Conservation (phyloP, 306 rosid genomes). For the Mimosa bimucronata region DNA sequence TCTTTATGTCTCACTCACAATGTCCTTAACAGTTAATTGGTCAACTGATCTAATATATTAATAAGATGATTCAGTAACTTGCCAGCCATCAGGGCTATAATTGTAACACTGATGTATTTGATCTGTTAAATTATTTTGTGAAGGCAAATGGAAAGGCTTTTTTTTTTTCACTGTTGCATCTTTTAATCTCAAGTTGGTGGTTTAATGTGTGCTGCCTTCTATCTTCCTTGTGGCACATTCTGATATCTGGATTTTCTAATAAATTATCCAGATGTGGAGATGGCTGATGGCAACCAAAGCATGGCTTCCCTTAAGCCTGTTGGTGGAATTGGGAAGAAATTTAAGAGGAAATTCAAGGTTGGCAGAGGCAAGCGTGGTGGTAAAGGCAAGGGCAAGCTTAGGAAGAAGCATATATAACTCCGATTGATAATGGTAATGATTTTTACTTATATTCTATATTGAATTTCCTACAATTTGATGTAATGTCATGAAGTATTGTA, state of each 20-base stretch:
- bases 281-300: slow-evolving; percentile 56
- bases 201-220: not conserved
- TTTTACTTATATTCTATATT: slow-evolving; percentile 3
- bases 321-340: slow-evolving; percentile 79
- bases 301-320: slow-evolving; percentile 56
- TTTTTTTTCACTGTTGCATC: not conserved
- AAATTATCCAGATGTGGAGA: slow-evolving; percentile 62
- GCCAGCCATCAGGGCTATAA: not conserved
- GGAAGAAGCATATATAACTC: slow-evolving; percentile 60
- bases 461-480: not conserved
- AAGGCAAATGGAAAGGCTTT: not conserved
- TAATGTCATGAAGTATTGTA: not conserved
- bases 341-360: slow-evolving; percentile 69
- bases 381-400: slow-evolving; percentile 49
- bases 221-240: not conserved
- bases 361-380: slow-evolving; percentile 73
- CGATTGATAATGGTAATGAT: slow-evolving; percentile 35
- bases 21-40: not conserved
- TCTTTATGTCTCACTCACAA: not conserved
- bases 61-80: not conserved
- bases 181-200: not conserved
- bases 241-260: slow-evolving; percentile 3
- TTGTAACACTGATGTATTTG: not conserved
- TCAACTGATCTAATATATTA: not conserved
- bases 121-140: slow-evolving; percentile 1